phyloP scores from a whole-genome alignment of 2,329 filamentous ascomycete species.

The Aspergillus proliferans region DNA sequence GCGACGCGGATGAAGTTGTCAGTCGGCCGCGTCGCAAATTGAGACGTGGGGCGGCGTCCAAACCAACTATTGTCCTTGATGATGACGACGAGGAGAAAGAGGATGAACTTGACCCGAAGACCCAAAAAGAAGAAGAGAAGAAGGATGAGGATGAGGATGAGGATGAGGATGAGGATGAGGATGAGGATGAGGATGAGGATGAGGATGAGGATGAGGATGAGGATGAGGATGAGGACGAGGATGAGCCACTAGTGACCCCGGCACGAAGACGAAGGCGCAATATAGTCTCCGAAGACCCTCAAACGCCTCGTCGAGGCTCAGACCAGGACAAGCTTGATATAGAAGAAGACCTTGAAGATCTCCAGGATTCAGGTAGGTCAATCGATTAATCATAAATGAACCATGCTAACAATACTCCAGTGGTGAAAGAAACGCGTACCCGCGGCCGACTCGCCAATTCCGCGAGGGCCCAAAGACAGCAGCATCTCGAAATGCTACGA shows the following conservation, averaged over 20 bases:
- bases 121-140: neutral
- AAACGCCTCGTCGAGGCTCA: slow-evolving; percentile 17
- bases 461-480: slow-evolving; percentile 32
- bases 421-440: slow-evolving; percentile 34
- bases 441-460: slow-evolving; percentile 36
- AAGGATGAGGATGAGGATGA: slow-evolving; percentile 20
- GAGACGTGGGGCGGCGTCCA: slow-evolving; percentile 21
- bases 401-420: slow-evolving; percentile 11
- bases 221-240: slow-evolving; percentile 20
- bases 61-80: slow-evolving; percentile 19
- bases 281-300: slow-evolving; percentile 10
- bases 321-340: slow-evolving; percentile 37
- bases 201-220: neutral
- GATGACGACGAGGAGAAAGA: slow-evolving; percentile 15
- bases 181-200: slow-evolving; percentile 10
- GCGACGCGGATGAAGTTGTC: slow-evolving; percentile 23
- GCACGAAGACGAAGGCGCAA: slow-evolving; percentile 18
- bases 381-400: neutral
- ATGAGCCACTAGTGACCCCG: slow-evolving; percentile 23
- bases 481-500: slow-evolving; percentile 38
- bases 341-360: slow-evolving; percentile 40
- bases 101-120: neutral
- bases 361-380: slow-evolving; percentile 37
- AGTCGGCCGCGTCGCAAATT: slow-evolving; percentile 21
- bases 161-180: slow-evolving; percentile 21